These are phyloP conservation scores for Lanmaoa rubissima DNA, from an alignment of 768 basidiomycete genomes.

Conservation along the genomic window DNA sequence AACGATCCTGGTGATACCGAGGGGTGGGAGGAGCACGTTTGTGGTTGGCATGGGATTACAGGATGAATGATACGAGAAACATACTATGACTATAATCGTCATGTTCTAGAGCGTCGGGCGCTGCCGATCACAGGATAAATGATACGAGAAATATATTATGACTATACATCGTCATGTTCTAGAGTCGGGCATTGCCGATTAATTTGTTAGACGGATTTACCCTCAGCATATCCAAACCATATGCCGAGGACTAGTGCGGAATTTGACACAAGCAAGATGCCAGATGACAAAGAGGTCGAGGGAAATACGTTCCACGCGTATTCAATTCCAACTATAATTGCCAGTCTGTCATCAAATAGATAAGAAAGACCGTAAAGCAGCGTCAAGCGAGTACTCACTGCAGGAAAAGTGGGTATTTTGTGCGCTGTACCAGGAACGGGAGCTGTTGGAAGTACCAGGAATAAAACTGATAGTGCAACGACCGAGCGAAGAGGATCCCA, in stretches of 20 bases:
- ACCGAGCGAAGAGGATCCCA: slow-evolving; percentile 89
- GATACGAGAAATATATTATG: background rate
- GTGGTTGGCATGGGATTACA: slow-evolving; percentile 66
- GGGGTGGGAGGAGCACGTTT: slow-evolving; percentile 80
- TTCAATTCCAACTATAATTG: slow-evolving; percentile 62
- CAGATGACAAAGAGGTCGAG: slow-evolving; percentile 68
- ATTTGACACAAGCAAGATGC: slow-evolving; percentile 51
- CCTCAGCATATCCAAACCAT: slow-evolving; percentile 49
- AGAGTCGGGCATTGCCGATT: background rate
- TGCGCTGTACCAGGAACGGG: slow-evolving; percentile 79
- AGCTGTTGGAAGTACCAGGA: slow-evolving; percentile 95
- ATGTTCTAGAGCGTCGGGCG: background rate
- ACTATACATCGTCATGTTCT: background rate
- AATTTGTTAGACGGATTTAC: slow-evolving; percentile 17
- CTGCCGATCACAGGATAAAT: slow-evolving; percentile 29
- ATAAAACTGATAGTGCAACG: slow-evolving; percentile 97
- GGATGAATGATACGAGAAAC: slow-evolving; percentile 10
- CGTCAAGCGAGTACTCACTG: slow-evolving; percentile 47
- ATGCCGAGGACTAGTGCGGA: slow-evolving; percentile 51
- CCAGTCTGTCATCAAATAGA: slow-evolving; percentile 43
- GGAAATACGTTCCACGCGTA: slow-evolving; percentile 90
- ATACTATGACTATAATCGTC: background rate
- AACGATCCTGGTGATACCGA: slow-evolving; percentile 75
- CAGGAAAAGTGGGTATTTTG: slow-evolving; percentile 55
- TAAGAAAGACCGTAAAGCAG: slow-evolving; percentile 2